Base-by-base conservation (phyloP, 345 rosid genomes). In the Brassica juncea region DNA sequence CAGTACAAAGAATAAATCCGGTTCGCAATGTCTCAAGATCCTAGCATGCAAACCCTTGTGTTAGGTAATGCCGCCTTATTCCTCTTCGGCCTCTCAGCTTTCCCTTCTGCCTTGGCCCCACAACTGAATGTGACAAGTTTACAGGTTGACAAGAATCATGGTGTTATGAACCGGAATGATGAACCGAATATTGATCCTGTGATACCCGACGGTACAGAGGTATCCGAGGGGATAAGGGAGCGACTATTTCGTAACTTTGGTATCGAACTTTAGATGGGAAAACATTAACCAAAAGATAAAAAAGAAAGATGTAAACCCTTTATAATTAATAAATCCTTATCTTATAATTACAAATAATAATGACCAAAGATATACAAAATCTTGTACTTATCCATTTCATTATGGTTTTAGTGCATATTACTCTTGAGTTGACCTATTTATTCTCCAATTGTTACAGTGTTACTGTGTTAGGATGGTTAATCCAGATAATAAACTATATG, bases 221-320 rank as follows among this genome's bases (percentile, higher is more conserved):
- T 68, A 1, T 73, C 47, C 78, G 35, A 12, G n/a, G 74, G 74
- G 16, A 49, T 61, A 68, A 35, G 30, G 66, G 0, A 68, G 3
- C 47, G 30, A 0, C 59, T 80, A 0, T 60, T n/a, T 72, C 4
- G 2, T 57, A 2, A 66, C 6, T 55, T 57, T 78, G 82, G 81
- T 57, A 2, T 39, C 0, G 8, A 63, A 2, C n/a, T 10, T 14
- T 2, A 61, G 37, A 2, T 62, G 49, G 16, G 39, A 3, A 12
- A 30, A 62, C 37, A 34, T 62, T 61, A 42, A 42, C 14, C 49
- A 42, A 9, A 11, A 27, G 49, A 60, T 5, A 25, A 25, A 27
- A 4, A 10, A 57, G 34, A n/a, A 14, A 58, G 5, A 32, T 9
- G 30, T 54, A 8, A 75, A 10, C 44, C 6, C 14, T 25, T 54